Conservation (phyloP, 1,284 basidiomycete genomes). For the Leccinum huronense region DNA sequence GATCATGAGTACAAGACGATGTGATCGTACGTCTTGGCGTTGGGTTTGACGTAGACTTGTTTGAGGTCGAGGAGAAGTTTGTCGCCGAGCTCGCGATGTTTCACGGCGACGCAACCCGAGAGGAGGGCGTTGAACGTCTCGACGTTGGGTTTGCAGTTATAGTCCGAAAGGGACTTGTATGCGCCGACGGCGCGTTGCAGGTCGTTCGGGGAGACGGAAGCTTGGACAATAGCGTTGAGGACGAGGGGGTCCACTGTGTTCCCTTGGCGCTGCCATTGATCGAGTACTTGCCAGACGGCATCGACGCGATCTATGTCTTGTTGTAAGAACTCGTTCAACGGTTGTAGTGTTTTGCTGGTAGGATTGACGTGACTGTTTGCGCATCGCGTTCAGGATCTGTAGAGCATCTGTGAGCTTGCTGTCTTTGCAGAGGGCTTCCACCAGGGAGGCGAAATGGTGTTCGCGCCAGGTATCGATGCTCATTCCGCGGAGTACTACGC, state of each 20-base stretch:
- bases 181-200: slow-evolving; percentile 75
- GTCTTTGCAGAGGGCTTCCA: slow-evolving; percentile 60
- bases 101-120: slow-evolving; percentile 55
- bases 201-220: slow-evolving; percentile 61
- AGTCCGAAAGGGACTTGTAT: slow-evolving; percentile 62
- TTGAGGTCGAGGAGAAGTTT: slow-evolving; percentile 63
- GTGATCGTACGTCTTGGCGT: slow-evolving; percentile 60
- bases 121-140: slow-evolving; percentile 74
- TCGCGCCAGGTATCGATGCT: slow-evolving; percentile 54
- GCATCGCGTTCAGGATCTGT: slow-evolving; percentile 54
- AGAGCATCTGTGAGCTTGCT: slow-evolving; percentile 60
- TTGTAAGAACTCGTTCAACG: slow-evolving; percentile 53
- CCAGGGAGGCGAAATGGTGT: slow-evolving; percentile 66
- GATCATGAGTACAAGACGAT: slow-evolving; percentile 45
- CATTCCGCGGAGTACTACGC: slow-evolving; percentile 44
- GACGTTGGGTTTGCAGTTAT: slow-evolving; percentile 55
- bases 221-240: slow-evolving; percentile 67
- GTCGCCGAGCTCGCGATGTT: slow-evolving; percentile 61
- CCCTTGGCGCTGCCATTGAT: slow-evolving; percentile 56
- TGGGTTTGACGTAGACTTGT: slow-evolving; percentile 50
- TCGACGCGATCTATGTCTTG: slow-evolving; percentile 58
- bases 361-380: slow-evolving; percentile 46
- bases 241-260: slow-evolving; percentile 54
- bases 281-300: slow-evolving; percentile 61
- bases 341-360: slow-evolving; percentile 45